phyloP scores from a whole-genome alignment of 164 flowering plant genomes.

The Dillenia suffruticosa region DNA sequence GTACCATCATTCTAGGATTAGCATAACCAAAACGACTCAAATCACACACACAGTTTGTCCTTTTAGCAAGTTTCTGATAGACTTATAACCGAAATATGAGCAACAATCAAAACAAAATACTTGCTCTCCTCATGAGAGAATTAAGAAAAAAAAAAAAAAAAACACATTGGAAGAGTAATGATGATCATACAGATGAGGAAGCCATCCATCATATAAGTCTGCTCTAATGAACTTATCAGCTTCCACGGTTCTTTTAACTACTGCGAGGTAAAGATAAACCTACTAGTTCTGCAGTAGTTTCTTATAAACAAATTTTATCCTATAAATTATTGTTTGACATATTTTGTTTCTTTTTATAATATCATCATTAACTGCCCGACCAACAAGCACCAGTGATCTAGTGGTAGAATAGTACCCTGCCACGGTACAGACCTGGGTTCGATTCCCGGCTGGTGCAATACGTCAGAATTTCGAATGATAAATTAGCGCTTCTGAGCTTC shows the following conservation, averaged over 20 bases:
- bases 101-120: background rate
- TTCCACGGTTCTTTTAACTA: constrained; percentile 90
- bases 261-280: constrained; percentile 83
- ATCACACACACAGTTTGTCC: constrained; percentile 98
- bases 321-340: too few relatives aligned
- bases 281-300: constrained; percentile 94
- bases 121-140: background rate
- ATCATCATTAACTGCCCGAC: too few relatives aligned
- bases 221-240: constrained; percentile 98
- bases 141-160: background rate
- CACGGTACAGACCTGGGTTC: constrained; percentile 99
- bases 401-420: constrained; percentile 31
- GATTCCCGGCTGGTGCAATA: too few relatives aligned
- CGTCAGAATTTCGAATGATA: too few relatives aligned
- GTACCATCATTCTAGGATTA: constrained; percentile 97
- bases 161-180: background rate
- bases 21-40: constrained; percentile 97
- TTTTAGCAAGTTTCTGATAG: constrained; percentile 91
- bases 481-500: too few relatives aligned
- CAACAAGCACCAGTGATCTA: too few relatives aligned
- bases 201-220: constrained; percentile 97
- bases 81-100: constrained; percentile 28
- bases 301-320: constrained; percentile 9
- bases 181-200: constrained; percentile 80
- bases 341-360: too few relatives aligned